phyloP scores from a whole-genome alignment of 768 basidiomycete species.

The Russula lepida region DNA sequence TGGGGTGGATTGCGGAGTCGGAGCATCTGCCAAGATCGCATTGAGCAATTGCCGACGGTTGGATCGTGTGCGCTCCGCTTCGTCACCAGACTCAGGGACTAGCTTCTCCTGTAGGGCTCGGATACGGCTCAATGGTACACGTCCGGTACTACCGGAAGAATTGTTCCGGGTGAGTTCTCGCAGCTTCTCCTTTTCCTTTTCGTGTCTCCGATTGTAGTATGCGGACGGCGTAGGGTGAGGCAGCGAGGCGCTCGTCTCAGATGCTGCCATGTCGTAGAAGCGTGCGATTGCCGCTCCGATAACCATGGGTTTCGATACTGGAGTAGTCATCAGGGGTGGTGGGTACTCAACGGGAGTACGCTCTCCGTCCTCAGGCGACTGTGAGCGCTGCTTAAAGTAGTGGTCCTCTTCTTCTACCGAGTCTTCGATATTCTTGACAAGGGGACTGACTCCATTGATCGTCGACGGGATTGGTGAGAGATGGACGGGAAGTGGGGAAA shows the following conservation, averaged over 20 bases:
- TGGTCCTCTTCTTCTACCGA: conserved; percentile 10
- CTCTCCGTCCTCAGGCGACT: conserved; percentile 9
- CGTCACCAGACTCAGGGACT: conserved; percentile 20
- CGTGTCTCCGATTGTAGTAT: conserved; percentile 18
- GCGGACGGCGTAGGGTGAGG: conserved; percentile 20
- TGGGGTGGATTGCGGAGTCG: conserved; percentile 14
- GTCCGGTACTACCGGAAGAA: conserved; percentile 16
- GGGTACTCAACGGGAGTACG: conserved; percentile 14
- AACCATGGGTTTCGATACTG: conserved; percentile 12
- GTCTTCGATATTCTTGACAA: conserved; percentile 2
- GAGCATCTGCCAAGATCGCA: conserved; percentile 14
- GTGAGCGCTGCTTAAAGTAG: conserved; percentile 6
- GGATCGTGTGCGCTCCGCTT: conserved; percentile 18
- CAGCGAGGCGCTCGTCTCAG: conserved; percentile 16
- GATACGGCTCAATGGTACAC: conserved; percentile 15
- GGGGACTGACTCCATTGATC: conserved; percentile 16
- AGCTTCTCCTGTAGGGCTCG: conserved; percentile 11
- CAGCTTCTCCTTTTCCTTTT: conserved; percentile 20
- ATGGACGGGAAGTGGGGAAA: conserved; percentile 20
- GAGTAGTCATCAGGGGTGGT: neutral
- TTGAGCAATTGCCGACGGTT: conserved; percentile 8
- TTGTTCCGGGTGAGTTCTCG: conserved; percentile 21
- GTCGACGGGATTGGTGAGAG: conserved; percentile 17
- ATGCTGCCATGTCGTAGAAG: conserved; percentile 15
- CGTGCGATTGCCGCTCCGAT: conserved; percentile 14